Percentiles rank a stretch among this genome's conserved stretches.
phyloP scores from a whole-genome alignment of 164 flowering plant genomes.

The Stephania cephalantha region DNA sequence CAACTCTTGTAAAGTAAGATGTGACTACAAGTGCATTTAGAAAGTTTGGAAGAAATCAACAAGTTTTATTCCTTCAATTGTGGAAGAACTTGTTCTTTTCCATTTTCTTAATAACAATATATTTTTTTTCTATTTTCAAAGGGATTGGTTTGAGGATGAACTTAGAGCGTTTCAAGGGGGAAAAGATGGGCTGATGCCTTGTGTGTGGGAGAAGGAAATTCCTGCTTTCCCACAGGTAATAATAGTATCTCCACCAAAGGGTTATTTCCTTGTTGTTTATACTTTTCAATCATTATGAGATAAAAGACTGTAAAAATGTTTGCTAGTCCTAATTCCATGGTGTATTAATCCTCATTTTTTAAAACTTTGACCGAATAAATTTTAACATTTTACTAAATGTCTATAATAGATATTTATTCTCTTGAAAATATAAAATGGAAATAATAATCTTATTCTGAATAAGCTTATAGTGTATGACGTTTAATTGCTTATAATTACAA shows the following conservation, averaged over 20 bases:
- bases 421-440: background rate
- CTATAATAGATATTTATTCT: background rate
- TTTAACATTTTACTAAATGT: background rate
- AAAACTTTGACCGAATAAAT: background rate
- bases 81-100: background rate
- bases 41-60: no score
- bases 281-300: background rate
- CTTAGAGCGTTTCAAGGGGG: conserved; percentile 97
- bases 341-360: background rate
- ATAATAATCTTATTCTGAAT: background rate
- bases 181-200: conserved; percentile 80
- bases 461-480: background rate
- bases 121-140: conserved; percentile 11
- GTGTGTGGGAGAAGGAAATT: conserved; percentile 78
- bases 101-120: background rate
- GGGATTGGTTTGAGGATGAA: conserved; percentile 99
- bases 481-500: background rate
- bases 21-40: background rate
- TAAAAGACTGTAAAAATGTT: background rate
- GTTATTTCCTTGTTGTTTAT: background rate
- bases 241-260: background rate
- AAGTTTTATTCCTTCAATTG: background rate
- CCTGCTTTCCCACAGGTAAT: conserved; percentile 90
- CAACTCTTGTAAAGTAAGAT: background rate
- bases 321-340: background rate